phyloP scores from a whole-genome alignment of 2,329 filamentous ascomycete genomes.

The Ramularia endophylla region DNA sequence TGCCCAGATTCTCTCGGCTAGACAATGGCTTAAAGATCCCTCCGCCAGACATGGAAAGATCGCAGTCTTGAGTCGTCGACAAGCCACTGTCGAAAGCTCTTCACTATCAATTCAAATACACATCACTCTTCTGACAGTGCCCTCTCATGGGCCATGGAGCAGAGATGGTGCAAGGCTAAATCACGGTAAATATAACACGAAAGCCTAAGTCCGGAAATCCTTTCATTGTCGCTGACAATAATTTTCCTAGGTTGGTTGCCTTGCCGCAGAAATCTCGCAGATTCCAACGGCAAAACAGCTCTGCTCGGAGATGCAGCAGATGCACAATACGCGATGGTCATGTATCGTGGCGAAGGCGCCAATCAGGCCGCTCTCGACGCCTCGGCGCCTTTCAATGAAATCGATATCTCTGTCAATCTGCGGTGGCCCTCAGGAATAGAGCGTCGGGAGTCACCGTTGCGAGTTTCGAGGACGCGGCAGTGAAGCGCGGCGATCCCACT shows the following conservation, averaged over 20 bases:
- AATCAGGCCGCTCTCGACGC: constrained; percentile 20
- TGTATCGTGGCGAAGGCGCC: constrained; percentile 20
- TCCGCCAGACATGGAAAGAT: constrained; percentile 7
- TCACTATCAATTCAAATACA: no score
- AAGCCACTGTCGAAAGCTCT: no score
- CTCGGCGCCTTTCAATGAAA: constrained; percentile 7
- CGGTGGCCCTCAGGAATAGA: background rate
- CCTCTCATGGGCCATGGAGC: no score
- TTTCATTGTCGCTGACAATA: no score
- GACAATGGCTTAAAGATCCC: constrained; percentile 1
- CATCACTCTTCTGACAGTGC: no score
- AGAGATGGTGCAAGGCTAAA: no score
- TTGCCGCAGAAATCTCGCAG: background rate
- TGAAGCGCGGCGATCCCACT: constrained; percentile 13
- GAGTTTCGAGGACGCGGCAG: constrained; percentile 15
- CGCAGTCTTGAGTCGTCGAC: background rate
- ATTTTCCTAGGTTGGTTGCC: constrained; percentile 14
- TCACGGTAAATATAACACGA: no score
- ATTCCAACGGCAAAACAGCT: constrained; percentile 28
- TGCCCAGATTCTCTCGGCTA: no score
- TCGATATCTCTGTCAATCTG: constrained; percentile 3
- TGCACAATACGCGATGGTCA: constrained; percentile 36
- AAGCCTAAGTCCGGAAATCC: no score
- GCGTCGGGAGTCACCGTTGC: constrained; percentile 6
- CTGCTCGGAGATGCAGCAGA: constrained; percentile 39